Percentiles rank a stretch among this genome's conserved stretches.
Evolutionary conservation across 139 green algal genomes (phyloP).

Genomic region (Zygnema circumcarinatum): DNA sequence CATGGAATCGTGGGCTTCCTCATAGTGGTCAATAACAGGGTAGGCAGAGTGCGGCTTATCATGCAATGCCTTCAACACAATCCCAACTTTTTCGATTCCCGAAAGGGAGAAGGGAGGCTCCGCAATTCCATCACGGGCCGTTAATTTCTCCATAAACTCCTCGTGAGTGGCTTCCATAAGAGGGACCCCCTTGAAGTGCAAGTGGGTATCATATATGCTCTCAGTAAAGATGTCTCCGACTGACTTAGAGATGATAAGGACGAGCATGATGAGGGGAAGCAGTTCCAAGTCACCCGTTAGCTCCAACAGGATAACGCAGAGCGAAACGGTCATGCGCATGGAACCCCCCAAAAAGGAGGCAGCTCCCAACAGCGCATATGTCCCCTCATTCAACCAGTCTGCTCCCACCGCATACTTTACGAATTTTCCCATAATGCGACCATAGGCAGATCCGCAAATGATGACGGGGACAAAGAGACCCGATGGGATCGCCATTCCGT

Average conservation of each 20-base stretch:
- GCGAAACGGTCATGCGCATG: slow-evolving; percentile 79
- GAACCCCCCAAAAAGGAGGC: slow-evolving; percentile 78
- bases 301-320: slow-evolving; percentile 85
- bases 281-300: slow-evolving; percentile 81
- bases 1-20: neutral
- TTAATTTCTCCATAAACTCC: slow-evolving; percentile 34
- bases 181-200: slow-evolving; percentile 51
- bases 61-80: slow-evolving; percentile 10
- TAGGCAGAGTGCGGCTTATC: slow-evolving; percentile 23
- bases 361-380: slow-evolving; percentile 76
- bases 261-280: slow-evolving; percentile 87
- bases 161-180: slow-evolving; percentile 45
- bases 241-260: slow-evolving; percentile 81
- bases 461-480: slow-evolving; percentile 87
- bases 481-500: slow-evolving; percentile 72
- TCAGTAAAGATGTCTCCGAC: slow-evolving; percentile 60
- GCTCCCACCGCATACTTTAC: slow-evolving; percentile 64
- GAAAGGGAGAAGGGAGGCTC: neutral
- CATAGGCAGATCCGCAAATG: slow-evolving; percentile 80
- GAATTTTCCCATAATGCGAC: slow-evolving; percentile 77
- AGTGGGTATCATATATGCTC: slow-evolving; percentile 53
- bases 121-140: slow-evolving; percentile 9
- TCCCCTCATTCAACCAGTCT: slow-evolving; percentile 67
- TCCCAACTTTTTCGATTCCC: slow-evolving; percentile 37
- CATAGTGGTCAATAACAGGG: slow-evolving; percentile 28